These are phyloP conservation scores for Pistacia integerrima DNA, from an alignment of 345 rosid genomes.

Conservation along the genomic window DNA sequence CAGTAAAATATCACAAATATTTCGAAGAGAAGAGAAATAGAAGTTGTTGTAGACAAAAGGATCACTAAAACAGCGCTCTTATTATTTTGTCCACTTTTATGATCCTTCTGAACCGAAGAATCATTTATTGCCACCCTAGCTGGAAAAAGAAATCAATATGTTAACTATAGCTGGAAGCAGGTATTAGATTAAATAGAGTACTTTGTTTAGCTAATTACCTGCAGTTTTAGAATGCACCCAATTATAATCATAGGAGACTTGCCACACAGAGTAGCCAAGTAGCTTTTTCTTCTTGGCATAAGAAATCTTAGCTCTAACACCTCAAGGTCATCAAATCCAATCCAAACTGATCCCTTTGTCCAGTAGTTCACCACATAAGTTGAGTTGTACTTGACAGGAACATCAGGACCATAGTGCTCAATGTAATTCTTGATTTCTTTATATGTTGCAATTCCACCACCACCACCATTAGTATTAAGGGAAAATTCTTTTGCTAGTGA, in stretches of 20 bases:
- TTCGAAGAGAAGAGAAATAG: no score
- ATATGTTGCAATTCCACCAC: conserved; percentile 27
- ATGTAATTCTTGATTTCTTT: conserved; percentile 24
- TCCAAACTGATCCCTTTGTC: conserved; percentile 31
- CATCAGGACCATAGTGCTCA: not conserved
- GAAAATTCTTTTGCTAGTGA: conserved; percentile 1
- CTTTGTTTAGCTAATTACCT: not conserved
- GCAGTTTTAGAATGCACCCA: conserved; percentile 43
- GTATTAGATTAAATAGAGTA: no score
- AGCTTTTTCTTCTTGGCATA: conserved; percentile 42
- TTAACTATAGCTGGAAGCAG: no score
- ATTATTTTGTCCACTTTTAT: no score
- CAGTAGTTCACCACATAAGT: conserved; percentile 34
- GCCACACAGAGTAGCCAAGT: conserved; percentile 41
- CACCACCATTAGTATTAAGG: no score
- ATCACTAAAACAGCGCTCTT: no score
- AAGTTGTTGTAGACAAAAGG: no score
- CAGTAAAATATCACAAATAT: no score
- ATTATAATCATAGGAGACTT: conserved; percentile 33
- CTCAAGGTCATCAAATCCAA: conserved; percentile 46
- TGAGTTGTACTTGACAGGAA: conserved; percentile 23
- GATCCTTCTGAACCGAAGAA: no score
- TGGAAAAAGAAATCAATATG: no score
- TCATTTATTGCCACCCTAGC: no score
- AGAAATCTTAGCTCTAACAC: conserved; percentile 34